phyloP scores from a whole-genome alignment of 306 rosid genomes.

The Rosa persica region DNA sequence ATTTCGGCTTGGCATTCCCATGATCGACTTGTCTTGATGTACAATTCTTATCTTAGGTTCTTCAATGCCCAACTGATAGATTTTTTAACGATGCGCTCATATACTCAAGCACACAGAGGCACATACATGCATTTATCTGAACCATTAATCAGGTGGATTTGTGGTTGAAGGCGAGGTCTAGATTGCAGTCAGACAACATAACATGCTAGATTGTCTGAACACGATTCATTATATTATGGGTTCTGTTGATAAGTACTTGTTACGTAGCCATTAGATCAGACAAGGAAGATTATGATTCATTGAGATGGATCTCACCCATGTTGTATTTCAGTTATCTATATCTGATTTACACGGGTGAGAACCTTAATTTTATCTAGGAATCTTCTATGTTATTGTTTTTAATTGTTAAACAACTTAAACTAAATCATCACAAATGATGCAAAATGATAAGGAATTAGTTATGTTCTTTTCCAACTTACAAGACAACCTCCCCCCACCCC shows the following conservation, averaged over 20 bases:
- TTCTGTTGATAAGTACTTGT: background rate
- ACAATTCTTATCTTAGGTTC: background rate
- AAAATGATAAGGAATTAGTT: background rate
- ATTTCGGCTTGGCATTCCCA: background rate
- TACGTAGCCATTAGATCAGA: background rate
- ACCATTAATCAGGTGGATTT: background rate
- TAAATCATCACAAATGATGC: background rate
- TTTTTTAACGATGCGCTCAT: background rate
- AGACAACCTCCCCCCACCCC: background rate
- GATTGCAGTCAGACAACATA: background rate
- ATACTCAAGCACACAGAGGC: background rate
- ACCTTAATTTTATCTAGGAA: background rate
- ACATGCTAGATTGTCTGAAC: slow-evolving; percentile 3
- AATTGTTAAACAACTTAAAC: background rate
- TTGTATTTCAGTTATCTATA: background rate
- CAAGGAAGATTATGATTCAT: background rate
- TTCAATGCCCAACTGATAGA: background rate
- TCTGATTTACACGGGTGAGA: background rate
- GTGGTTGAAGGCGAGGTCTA: no score
- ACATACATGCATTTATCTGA: background rate
- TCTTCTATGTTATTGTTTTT: background rate
- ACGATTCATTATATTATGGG: no score
- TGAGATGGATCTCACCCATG: background rate
- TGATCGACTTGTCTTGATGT: background rate
- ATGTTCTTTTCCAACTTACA: background rate